Base-by-base conservation (phyloP, 2,329 filamentous ascomycete species). In the Venturia aucupariae region DNA sequence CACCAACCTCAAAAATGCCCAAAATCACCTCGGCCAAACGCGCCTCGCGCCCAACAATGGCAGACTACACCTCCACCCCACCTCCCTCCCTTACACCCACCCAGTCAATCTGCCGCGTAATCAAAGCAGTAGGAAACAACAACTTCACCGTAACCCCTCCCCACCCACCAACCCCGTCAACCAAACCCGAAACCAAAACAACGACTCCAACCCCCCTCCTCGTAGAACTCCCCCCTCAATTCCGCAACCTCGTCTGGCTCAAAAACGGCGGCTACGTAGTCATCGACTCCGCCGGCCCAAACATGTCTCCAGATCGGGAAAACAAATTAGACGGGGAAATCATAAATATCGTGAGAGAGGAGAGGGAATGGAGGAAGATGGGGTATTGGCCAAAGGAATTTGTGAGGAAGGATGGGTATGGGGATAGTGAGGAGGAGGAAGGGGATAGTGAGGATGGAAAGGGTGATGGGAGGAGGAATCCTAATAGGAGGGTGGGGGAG, bases 231-330 rank as follows among this genome's bases (percentile, higher is more conserved):
- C 88, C 90, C 11, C 80, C 90, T 32, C 86, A 87, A 48, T 97
- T 97, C 74, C 89, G 93, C 67, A 94, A 90, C 68, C 94, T 90
- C 2, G 90, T 97, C 68, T 97, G 91, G 90, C 89, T 97, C 74
- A 92, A 90, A 76, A 86, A 91, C 22, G 90, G 92, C 38, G 90
- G 91, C 0, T 97, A 88, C 75, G 92, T 97, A 38, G 78, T 97
- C 13, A 82, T 96, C 17, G 90, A 97, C 68, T 88, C 84, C 2
- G 51, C 22, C 24, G 46, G 46, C 4, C 46, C 46, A 1, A 42
- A n/a, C 13, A 8, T 30, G 30, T 81, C 82, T 38, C 80, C 83
- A 1, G 85, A 83, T 30, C 78, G 86, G 62, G 87, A 88, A 55
- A 91, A 91, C 70, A 92, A 91, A 74, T 84, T 96, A 15, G 82